Conservation (phyloP, 2,329 filamentous ascomycete genomes). For the Diaporthe vaccinii region DNA sequence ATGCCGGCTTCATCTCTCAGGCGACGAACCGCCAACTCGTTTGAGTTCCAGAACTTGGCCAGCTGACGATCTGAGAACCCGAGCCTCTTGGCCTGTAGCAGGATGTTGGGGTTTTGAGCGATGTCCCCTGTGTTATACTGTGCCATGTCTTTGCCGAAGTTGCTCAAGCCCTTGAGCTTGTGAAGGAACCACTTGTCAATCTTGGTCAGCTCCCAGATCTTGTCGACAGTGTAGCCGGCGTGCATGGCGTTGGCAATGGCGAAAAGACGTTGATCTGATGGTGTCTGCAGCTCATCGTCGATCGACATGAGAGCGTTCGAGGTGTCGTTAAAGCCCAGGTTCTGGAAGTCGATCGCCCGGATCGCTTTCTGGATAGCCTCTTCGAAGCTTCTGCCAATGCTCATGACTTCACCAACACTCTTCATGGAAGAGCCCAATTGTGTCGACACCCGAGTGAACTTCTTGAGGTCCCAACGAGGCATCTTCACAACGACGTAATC, state of each 20-base stretch:
- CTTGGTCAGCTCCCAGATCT: constrained; percentile 98
- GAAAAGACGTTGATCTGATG: constrained; percentile 96
- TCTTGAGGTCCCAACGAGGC: constrained; percentile 98
- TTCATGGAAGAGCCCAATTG: constrained; percentile 99
- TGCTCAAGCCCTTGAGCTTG: constrained; percentile 89
- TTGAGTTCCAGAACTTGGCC: constrained; percentile 93
- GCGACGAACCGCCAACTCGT: constrained; percentile 89
- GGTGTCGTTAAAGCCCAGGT: constrained; percentile 94
- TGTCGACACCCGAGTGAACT: constrained; percentile 96
- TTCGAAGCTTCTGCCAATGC: constrained; percentile 95
- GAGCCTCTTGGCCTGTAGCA: constrained; percentile 90
- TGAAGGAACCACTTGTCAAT: constrained; percentile 99
- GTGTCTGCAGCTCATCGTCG: constrained; percentile 95
- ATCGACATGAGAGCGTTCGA: constrained; percentile 89
- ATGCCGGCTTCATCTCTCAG: constrained; percentile 89
- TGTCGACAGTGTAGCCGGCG: constrained; percentile 91
- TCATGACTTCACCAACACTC: constrained; percentile 99
- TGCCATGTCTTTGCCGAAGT: constrained; percentile 87
- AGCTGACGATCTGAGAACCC: constrained; percentile 96
- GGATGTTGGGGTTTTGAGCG: constrained; percentile 72
- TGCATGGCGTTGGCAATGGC: constrained; percentile 99
- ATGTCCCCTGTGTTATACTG: constrained; percentile 75
- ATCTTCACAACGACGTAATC: constrained; percentile 99
- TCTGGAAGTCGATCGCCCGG: constrained; percentile 93
- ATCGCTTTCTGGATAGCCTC: constrained; percentile 99